These are phyloP conservation scores for Camellia oleifera DNA, from an alignment of 179 eudicot genomes.

Conservation along the genomic window DNA sequence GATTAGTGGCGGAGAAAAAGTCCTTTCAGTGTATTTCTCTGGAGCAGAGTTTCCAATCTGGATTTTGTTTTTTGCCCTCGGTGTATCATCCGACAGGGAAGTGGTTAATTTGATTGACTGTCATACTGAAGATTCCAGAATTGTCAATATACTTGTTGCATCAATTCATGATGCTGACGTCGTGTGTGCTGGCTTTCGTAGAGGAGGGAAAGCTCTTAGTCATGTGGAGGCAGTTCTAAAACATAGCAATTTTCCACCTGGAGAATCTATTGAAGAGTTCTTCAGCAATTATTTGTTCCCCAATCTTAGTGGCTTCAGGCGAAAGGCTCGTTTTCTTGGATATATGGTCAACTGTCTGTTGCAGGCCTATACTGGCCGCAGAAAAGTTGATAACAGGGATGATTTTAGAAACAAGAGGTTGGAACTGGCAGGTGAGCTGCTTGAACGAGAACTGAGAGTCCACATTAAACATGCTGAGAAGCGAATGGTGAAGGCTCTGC, in stretches of 20 bases:
- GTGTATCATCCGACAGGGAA: constrained; percentile 70
- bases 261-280: constrained; percentile 51
- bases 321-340: constrained; percentile 84
- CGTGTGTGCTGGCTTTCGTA: constrained; percentile 61
- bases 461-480: constrained; percentile 91
- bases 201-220: constrained; percentile 39
- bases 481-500: constrained; percentile 85
- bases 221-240: constrained; percentile 36
- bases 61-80: constrained; percentile 86
- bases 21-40: constrained; percentile 52
- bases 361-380: constrained; percentile 58
- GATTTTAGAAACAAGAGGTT: constrained; percentile 89
- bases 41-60: constrained; percentile 74
- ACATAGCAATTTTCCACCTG: constrained; percentile 68
- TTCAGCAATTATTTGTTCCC: constrained; percentile 55
- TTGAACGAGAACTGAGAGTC: constrained; percentile 77
- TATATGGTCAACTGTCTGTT: constrained; percentile 89
- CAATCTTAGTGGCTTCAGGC: constrained; percentile 44
- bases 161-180: constrained; percentile 87
- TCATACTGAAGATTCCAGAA: constrained; percentile 47
- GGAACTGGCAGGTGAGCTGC: constrained; percentile 78
- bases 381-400: constrained; percentile 83
- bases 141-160: constrained; percentile 63
- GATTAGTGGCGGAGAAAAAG: constrained; percentile 57
- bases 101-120: constrained; percentile 68